These are phyloP conservation scores for Cinchona pubescens DNA, from an alignment of 257 asterid genomes.

Conservation along the genomic window DNA sequence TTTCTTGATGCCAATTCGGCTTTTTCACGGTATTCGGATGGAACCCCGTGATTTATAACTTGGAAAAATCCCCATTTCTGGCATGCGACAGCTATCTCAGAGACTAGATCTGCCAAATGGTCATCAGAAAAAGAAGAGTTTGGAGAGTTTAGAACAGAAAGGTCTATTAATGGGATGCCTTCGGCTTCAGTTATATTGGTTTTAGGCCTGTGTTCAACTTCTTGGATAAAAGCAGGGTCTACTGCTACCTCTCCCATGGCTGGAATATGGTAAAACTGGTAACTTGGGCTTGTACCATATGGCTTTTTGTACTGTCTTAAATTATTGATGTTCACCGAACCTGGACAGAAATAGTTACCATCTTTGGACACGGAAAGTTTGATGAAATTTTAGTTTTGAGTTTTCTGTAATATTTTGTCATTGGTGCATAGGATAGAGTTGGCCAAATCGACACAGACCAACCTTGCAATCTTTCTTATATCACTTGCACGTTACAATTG, in stretches of 20 bases:
- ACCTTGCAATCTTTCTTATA: no score
- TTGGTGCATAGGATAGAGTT: neutral
- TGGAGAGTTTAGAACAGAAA: conserved; percentile 36
- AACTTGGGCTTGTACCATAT: neutral
- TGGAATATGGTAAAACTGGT: neutral
- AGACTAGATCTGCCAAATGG: conserved; percentile 30
- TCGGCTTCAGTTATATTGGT: conserved; percentile 33
- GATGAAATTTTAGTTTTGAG: neutral
- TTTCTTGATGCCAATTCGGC: conserved; percentile 46
- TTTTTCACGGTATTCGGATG: conserved; percentile 36
- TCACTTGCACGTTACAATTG: no score
- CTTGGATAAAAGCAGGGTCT: conserved; percentile 55
- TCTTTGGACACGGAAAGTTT: neutral
- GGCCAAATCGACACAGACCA: neutral
- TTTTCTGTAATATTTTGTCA: neutral
- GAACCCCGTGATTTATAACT: conserved; percentile 81
- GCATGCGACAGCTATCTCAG: conserved; percentile 55
- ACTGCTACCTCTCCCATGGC: conserved; percentile 63
- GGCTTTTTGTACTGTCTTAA: neutral
- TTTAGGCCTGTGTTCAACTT: conserved; percentile 60
- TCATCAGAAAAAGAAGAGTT: conserved; percentile 9
- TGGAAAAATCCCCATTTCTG: conserved; percentile 72
- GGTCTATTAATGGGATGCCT: conserved; percentile 67
- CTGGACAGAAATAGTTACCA: neutral
- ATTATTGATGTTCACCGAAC: neutral